Evolutionary conservation across 2,329 filamentous ascomycete genomes (phyloP), one percentile per base, ranked within the genome.

Genomic region (Lecanosticta acicola): DNA sequence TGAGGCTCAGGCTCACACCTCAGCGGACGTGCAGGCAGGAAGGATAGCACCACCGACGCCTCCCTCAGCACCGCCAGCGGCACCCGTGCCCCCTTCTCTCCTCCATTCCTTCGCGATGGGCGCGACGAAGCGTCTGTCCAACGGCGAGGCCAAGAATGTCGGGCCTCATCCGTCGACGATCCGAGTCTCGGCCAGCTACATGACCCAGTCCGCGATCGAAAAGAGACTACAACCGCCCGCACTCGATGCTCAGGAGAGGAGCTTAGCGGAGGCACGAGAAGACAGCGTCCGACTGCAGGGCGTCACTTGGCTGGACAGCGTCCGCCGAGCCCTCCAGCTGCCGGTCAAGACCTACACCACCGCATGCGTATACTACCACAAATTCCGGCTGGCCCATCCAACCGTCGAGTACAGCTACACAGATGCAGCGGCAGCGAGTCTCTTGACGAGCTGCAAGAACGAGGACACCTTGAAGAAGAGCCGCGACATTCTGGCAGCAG

Each of bases 391-490:
- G 42, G 80, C 84, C 37, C 89, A 94, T 61, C 78, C 83, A n/a
- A 87, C 90, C 57, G 81, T 75, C 54, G 89, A 94, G 60, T 95
- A 94, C 67, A 86, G 53, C 29, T 85, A 65, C 89, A 83, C 63
- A 66, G 91, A 97, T 64, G 90, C 88, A 1, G 88, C 91, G 0
- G 80, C 93, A 4, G 88, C 93, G 1, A 85, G 88, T 18, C 73
- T 98, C 7, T 91, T 97, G 61, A 86, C 90, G 2, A 90, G 90
- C 2, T 97, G 91, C 74, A 98, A 98, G 71, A 89, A 94, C 37
- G 93, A 98, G 68, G 93, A 98, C 66, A 98, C 93, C 0, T 79
- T 96, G 56, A 98, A 98, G 71, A 97, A 97, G 72, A 94, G 88
- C 3, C 82, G 80, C 47, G 93, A 98, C 53, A 94, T 98, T 50